phyloP scores from a whole-genome alignment of 441 rosid genomes.

The Manihot esculenta region DNA sequence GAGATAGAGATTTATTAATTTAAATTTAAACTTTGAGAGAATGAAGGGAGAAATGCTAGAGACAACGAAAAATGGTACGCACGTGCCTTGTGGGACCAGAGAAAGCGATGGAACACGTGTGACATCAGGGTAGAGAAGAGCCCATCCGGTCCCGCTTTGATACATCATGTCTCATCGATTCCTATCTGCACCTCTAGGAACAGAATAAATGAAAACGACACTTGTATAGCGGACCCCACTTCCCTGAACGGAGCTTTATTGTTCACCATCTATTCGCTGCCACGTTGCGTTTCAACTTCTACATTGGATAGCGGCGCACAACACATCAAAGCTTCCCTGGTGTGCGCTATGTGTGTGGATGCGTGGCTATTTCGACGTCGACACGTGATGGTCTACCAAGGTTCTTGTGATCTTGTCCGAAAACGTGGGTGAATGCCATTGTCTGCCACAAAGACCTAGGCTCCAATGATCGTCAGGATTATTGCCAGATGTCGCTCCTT shows the following conservation, averaged over 20 bases:
- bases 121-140: slow-evolving; percentile 12
- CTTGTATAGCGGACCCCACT: slow-evolving; percentile 13
- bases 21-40: too few species aligned
- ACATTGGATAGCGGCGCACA: background rate
- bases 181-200: slow-evolving; percentile 26
- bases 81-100: slow-evolving; percentile 31
- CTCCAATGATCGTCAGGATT: too few species aligned
- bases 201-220: slow-evolving; percentile 14
- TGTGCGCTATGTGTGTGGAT: background rate
- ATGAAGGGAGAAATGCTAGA: too few species aligned
- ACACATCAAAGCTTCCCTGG: background rate
- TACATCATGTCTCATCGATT: slow-evolving; percentile 20
- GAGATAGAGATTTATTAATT: too few species aligned
- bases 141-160: slow-evolving; percentile 21
- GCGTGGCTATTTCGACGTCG: slow-evolving; percentile 2
- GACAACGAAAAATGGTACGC: slow-evolving; percentile 28
- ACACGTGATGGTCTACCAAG: background rate
- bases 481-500: too few species aligned
- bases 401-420: background rate
- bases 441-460: too few species aligned
- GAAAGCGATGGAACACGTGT: slow-evolving; percentile 30
- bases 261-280: slow-evolving; percentile 20
- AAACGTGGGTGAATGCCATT: background rate
- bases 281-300: slow-evolving; percentile 22
- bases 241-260: background rate